These are phyloP conservation scores for Caryopteris hybrid DNA, from an alignment of 305 asterid species.

Conservation along the genomic window DNA sequence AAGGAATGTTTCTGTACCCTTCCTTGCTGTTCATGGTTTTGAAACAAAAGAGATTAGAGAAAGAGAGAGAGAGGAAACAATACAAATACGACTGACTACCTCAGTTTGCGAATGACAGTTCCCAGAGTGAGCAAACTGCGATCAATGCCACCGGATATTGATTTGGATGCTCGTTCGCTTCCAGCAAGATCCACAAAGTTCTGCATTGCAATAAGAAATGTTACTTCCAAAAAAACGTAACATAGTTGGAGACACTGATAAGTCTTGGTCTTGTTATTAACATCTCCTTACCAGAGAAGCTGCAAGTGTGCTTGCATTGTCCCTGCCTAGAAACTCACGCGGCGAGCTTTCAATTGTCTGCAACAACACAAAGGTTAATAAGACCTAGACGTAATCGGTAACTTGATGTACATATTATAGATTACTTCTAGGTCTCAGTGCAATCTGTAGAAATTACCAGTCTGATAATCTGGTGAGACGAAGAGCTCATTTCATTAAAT, in stretches of 20 bases:
- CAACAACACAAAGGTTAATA: slow-evolving; percentile 5
- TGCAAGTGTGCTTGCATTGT: slow-evolving; percentile 43
- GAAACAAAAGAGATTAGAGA: background rate
- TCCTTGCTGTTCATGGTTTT: slow-evolving; percentile 41
- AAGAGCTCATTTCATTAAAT: slow-evolving; percentile 47
- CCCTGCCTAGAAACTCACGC: slow-evolving; percentile 55
- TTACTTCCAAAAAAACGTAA: slow-evolving; percentile 6
- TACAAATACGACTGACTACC: slow-evolving; percentile 33
- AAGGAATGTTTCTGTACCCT: slow-evolving; percentile 42
- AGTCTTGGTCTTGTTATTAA: background rate
- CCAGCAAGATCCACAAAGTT: slow-evolving; percentile 91
- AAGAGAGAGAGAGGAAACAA: background rate
- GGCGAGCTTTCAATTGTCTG: slow-evolving; percentile 83
- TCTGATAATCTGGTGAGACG: slow-evolving; percentile 69
- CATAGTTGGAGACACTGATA: background rate
- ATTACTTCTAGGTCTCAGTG: background rate
- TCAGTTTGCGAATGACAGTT: slow-evolving; percentile 70
- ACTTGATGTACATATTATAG: background rate
- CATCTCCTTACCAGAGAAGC: slow-evolving; percentile 63
- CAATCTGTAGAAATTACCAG: slow-evolving; percentile 37
- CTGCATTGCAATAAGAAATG: slow-evolving; percentile 32
- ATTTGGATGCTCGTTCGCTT: slow-evolving; percentile 74
- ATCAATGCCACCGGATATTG: slow-evolving; percentile 63
- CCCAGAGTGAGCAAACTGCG: slow-evolving; percentile 72
- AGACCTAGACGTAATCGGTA: no score